Base-by-base conservation (phyloP, 106 monocot genomes). In the Allium fistulosum region DNA sequence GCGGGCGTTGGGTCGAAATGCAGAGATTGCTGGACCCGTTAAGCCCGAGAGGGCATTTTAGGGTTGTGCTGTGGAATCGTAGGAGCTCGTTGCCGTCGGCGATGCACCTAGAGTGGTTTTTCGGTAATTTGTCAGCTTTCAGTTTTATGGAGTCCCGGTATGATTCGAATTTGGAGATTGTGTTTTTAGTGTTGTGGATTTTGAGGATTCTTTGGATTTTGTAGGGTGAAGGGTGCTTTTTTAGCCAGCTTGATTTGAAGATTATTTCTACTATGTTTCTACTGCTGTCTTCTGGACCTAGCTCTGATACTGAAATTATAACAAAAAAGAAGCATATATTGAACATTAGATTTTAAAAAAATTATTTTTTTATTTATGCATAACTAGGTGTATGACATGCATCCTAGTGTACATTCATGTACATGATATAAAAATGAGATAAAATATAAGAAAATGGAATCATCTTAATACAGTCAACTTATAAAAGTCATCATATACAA, bases 41-140 rank as follows among this genome's bases (percentile, higher is more conserved):
- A 26, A 73, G 37, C 14, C 95, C 91, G 12, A 95, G 75, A 18
- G 78, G 69, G 75, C 94, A 95, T 18, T 51, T 56, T 66, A 90
- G 17, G 56, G 82, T 58, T 5, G 91, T 74, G 71, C 80, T 78
- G 60, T 83, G 69, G 77, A 95, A 95, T 63, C 94, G 76, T 14
- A 95, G 66, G 61, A 91, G 83, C 71, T 95, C 94, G 58, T 95
- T 95, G 27, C 94, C 94, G 51, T 95, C 94, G 9, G 94, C 94
- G 10, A 79, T 63, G 83, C 94, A 95, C 22, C 94, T 71, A 0
- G 90, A 85, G 63, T 95, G 62, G 79, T 82, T 90, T 76, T 81
- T 90, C 5, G 70, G 18, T 16, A 75, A 65, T 49, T 78, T 77
- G 67, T n/a, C 75, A 46, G 94, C 87, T 73, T 69, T 85, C 61